Base-by-base conservation (phyloP, 1,284 basidiomycete genomes). In the Tilletia indica region DNA sequence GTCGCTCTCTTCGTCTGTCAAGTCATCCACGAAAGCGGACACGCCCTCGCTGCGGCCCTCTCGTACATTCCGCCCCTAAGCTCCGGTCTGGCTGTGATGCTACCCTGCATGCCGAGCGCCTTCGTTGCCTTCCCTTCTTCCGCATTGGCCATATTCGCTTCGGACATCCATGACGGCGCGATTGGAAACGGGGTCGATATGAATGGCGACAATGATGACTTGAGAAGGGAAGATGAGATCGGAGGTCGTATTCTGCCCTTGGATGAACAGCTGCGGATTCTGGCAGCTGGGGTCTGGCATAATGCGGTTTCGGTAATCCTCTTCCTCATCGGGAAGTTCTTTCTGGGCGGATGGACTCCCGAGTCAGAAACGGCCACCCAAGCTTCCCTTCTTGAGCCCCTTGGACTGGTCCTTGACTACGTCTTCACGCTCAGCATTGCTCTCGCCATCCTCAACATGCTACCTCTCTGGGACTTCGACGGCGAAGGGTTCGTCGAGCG, bases 271-370 rank as follows among this genome's bases (percentile, higher is more conserved):
- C 25, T 69, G 39, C 39, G 68, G 3, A 54, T 69, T 36, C 6
- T 69, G 47, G 47, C 68, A 36, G 68, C 68, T 19, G 68, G 68
- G 31, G 68, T 69, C 9, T 69, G 68, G 68, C 68, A 69, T n/a
- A 69, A 69, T 34, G 42, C 48, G 8, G n/a, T 54, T 21, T 47
- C 45, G 2, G 38, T 51, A 2, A 14, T 38, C 14, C 3, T 69
- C 19, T 16, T 69, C 2, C 21, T 11, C 25, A n/a, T 69, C 54
- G 6, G 21, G 6, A 9, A 14, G 12, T 14, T 42, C 11, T 31
- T 69, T 42, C 21, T 36, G 14, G 31, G 51, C 31, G 68, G 68
- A n/a, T 12, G 21, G 19, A 19, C 51, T 19, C 16, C 36, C 3
- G 38, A 34, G 21, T 38, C 61, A 14, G 12, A 19, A 14, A 38